Evolutionary conservation across 768 basidiomycete genomes (phyloP).

Genomic region (Dentipellis sp.): DNA sequence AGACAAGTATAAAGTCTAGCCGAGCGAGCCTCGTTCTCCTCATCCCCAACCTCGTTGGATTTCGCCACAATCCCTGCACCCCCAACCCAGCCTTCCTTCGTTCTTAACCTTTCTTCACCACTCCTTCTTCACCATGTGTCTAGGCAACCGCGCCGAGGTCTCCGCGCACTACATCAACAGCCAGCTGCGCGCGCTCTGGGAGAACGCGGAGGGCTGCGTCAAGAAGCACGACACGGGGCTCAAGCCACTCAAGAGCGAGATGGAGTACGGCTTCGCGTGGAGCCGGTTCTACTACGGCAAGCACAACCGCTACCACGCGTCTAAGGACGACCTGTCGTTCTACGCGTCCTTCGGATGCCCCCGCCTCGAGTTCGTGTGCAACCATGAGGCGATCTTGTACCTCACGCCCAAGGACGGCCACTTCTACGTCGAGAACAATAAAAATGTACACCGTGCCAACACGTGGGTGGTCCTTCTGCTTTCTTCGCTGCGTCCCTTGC

Average conservation of each 20-base stretch:
- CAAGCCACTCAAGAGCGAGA: conserved; percentile 1
- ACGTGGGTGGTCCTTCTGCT: neutral
- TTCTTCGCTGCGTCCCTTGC: neutral
- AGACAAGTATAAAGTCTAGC: no score
- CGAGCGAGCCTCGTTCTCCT: no score
- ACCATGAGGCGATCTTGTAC: conserved; percentile 22
- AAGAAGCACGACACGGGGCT: neutral
- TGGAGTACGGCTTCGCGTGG: conserved; percentile 10
- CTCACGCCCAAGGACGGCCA: conserved; percentile 18
- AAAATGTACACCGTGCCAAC: conserved; percentile 2
- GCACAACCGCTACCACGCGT: conserved; percentile 2
- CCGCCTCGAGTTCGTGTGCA: conserved; percentile 23
- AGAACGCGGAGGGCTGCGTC: conserved; percentile 11
- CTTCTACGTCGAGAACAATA: conserved; percentile 16
- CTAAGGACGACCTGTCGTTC: conserved; percentile 8
- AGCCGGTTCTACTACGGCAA: conserved; percentile 8
- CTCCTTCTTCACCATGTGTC: neutral
- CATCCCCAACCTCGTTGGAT: no score
- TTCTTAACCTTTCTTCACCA: neutral
- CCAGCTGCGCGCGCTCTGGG: conserved; percentile 10
- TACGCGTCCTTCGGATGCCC: conserved; percentile 18
- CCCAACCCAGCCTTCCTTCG: no score
- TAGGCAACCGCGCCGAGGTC: conserved; percentile 10
- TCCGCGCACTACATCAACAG: conserved; percentile 13
- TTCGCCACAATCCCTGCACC: no score